Conservation (phyloP, 108 stramenopile genomes). For the Skeletonema potamos region DNA sequence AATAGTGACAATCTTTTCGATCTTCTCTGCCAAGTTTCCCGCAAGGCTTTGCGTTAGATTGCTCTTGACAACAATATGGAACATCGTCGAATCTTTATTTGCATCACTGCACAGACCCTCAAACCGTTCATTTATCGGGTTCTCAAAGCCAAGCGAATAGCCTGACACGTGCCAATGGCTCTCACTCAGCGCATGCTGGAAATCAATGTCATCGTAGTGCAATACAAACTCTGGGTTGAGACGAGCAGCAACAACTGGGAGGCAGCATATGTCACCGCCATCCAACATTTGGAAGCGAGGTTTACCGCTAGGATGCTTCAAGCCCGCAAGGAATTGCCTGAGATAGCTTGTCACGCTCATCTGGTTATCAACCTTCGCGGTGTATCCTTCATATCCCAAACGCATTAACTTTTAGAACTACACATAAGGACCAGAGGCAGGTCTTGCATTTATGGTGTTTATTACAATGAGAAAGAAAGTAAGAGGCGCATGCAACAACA, state of each 20-base stretch:
- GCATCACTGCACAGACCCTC: conserved; percentile 40
- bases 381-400: conserved; percentile 41
- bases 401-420: conserved; percentile 41
- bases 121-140: conserved; percentile 27
- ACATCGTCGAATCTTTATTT: conserved; percentile 30
- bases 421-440: conserved; percentile 48
- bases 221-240: conserved; percentile 39
- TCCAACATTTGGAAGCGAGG: conserved; percentile 46
- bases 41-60: conserved; percentile 37
- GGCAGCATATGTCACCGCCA: conserved; percentile 26
- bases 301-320: conserved; percentile 32
- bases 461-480: too few species aligned
- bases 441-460: too few species aligned
- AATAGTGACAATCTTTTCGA: conserved; percentile 6
- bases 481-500: too few species aligned
- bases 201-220: conserved; percentile 33
- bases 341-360: conserved; percentile 26
- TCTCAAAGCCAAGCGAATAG: conserved; percentile 43
- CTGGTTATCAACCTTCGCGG: conserved; percentile 41
- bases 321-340: conserved; percentile 11
- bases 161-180: conserved; percentile 47
- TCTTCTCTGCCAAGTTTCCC: conserved; percentile 21
- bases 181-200: conserved; percentile 43
- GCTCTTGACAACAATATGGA: conserved; percentile 44
- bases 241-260: conserved; percentile 43